phyloP scores from a whole-genome alignment of 176 grass and related monocot species.

The Oryza glaberrima region DNA sequence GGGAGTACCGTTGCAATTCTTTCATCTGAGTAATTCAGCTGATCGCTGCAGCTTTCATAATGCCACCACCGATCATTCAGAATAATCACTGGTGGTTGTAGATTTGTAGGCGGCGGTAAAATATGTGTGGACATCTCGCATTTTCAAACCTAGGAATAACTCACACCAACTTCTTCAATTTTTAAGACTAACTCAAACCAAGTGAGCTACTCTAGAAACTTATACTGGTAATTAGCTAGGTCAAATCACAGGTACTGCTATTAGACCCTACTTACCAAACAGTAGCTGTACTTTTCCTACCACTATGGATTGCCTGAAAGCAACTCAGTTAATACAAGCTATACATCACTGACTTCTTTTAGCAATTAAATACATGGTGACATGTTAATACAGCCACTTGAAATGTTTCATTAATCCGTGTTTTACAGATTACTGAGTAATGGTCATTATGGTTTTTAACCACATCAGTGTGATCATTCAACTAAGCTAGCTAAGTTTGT shows the following conservation, averaged over 20 bases:
- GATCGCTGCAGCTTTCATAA: neutral
- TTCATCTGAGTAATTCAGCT: conserved; percentile 25
- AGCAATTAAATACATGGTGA: conserved; percentile 16
- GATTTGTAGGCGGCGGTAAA: too few relatives aligned
- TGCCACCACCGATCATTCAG: neutral
- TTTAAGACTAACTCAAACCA: conserved; percentile 32
- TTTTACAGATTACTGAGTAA: neutral
- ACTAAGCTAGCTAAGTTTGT: neutral
- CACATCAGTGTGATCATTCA: neutral
- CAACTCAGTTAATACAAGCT: conserved; percentile 8
- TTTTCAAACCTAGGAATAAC: neutral
- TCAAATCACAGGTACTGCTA: conserved; percentile 43
- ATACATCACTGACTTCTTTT: neutral
- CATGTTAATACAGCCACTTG: neutral
- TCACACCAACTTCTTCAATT: neutral
- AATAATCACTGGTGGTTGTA: neutral
- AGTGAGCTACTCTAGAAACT: conserved; percentile 44
- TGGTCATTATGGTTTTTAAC: neutral
- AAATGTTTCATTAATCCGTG: neutral
- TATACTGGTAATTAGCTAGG: conserved; percentile 30
- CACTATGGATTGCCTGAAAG: conserved; percentile 40
- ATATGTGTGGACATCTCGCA: neutral
- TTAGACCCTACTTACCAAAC: conserved; percentile 19
- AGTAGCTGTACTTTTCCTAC: conserved; percentile 37
- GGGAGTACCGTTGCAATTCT: neutral